These are phyloP conservation scores for Sphagnum contortum DNA, from an alignment of 225 moss, liverwort and hornwort genomes.

Conservation along the genomic window DNA sequence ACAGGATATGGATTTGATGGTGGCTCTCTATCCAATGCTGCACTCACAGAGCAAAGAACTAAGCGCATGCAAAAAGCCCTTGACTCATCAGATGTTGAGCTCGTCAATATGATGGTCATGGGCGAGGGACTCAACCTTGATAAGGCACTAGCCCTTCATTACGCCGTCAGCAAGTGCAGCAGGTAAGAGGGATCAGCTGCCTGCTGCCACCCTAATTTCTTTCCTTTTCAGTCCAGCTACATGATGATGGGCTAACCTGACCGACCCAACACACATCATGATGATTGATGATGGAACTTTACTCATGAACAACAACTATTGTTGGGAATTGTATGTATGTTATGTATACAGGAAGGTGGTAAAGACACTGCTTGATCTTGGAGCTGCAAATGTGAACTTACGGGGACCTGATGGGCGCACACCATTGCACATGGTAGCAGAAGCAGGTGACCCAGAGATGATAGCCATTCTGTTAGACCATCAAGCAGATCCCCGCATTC, in stretches of 20 bases:
- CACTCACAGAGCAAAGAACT: slow-evolving; percentile 37
- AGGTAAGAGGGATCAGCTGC: slow-evolving; percentile 13
- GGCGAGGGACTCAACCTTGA: slow-evolving; percentile 63
- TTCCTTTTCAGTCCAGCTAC: too few species aligned
- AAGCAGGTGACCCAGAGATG: slow-evolving; percentile 51
- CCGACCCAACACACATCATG: too few species aligned
- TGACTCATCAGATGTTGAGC: slow-evolving; percentile 58
- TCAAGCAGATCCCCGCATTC: slow-evolving; percentile 37
- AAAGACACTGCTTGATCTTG: slow-evolving; percentile 43
- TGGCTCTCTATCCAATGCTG: slow-evolving; percentile 12
- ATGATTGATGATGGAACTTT: too few species aligned
- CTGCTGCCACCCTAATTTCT: too few species aligned
- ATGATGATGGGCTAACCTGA: too few species aligned
- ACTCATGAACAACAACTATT: too few species aligned
- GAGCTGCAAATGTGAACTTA: slow-evolving; percentile 48
- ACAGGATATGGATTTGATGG: slow-evolving; percentile 25
- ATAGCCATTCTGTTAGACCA: slow-evolving; percentile 54
- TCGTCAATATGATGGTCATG: slow-evolving; percentile 68
- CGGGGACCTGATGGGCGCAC: slow-evolving; percentile 32
- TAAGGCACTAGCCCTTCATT: slow-evolving; percentile 53
- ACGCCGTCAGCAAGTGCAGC: slow-evolving; percentile 52
- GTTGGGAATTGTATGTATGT: too few species aligned
- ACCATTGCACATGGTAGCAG: slow-evolving; percentile 40
- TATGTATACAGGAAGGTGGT: slow-evolving; percentile 15
- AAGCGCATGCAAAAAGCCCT: slow-evolving; percentile 63